Evolutionary conservation across 202 grass and related monocot species (phyloP), one percentile per base, ranked within the genome.

Genomic region (Musa balbisiana): DNA sequence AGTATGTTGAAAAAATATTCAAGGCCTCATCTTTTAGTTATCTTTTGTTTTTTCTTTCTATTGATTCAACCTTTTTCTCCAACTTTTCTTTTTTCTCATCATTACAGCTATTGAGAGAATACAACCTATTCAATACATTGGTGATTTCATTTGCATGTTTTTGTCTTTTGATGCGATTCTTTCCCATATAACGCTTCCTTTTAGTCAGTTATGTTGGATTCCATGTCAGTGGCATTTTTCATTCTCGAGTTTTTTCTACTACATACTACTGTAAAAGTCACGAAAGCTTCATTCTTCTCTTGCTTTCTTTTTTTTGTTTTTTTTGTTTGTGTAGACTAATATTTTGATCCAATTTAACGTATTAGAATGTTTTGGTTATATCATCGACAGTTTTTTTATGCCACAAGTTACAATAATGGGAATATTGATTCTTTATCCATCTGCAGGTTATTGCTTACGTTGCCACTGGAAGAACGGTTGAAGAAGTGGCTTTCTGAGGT

Each of bases 401-500:
- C 58, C 2, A 13, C 63, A 27, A 22, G 6, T 79, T 79, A 27
- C 22, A 53, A 73, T 71, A 49, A 1, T 49, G 3, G 2, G 3
- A 58, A 49, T 64, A 49, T 75, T 51, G 15, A 22, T 55, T 62
- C 70, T 80, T 56, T 49, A 80, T 80, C n/a, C 64, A 64, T 65
- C 33, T 64, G 14, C 60, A 89, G 90, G 82, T 51, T 83, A 24
- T 83, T 89, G 78, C 74, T 83, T 73, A 54, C 23, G 64, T 74
- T 92, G 10, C 82, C 90, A 19, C 50, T 92, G 59, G 90, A 89
- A 81, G 74, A 85, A 51, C 82, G 87, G 22, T 67, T 92, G 60
- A 89, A 74, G 64, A 89, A 85, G 73, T 92, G 90, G 87, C 82
- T 92, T 70, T 84, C 82, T 62, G 82, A 89, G 87, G 89, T 92